These are phyloP conservation scores for Irpex sp. DNA, from an alignment of 1,284 basidiomycete species.

Conservation along the genomic window DNA sequence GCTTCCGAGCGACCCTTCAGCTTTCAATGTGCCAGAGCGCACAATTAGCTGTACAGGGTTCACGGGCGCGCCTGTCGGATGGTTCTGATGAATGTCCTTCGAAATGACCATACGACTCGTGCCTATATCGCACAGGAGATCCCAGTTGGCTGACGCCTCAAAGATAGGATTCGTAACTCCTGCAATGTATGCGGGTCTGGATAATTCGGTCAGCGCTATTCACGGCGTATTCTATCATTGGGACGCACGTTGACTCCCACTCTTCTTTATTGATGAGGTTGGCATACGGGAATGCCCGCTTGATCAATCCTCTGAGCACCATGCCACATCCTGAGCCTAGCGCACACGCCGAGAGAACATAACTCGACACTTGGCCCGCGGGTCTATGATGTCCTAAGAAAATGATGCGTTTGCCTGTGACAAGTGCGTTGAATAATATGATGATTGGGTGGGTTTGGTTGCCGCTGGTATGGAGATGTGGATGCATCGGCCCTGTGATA, in stretches of 20 bases:
- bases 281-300: constrained; percentile 91
- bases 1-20: constrained; percentile 53
- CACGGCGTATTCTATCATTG: constrained; percentile 1
- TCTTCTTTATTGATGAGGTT: constrained; percentile 87
- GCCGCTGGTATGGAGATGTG: constrained; percentile 92
- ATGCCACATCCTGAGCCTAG: constrained; percentile 88
- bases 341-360: constrained; percentile 92
- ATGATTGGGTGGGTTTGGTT: constrained; percentile 90
- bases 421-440: constrained; percentile 90
- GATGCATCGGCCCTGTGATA: constrained; percentile 77
- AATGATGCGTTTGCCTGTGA: constrained; percentile 91
- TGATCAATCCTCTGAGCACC: constrained; percentile 80
- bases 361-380: constrained; percentile 83
- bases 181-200: constrained; percentile 86
- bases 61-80: constrained; percentile 42
- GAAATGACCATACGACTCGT: constrained; percentile 83
- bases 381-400: constrained; percentile 89
- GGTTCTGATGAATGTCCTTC: constrained; percentile 70
- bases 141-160: constrained; percentile 85
- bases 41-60: constrained; percentile 41
- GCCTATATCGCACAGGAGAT: constrained; percentile 88
- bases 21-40: constrained; percentile 58
- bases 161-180: constrained; percentile 97
- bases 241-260: constrained; percentile 79
- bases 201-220: background rate